phyloP scores from a whole-genome alignment of 805 yeast genomes.

The Candida railenensis region DNA sequence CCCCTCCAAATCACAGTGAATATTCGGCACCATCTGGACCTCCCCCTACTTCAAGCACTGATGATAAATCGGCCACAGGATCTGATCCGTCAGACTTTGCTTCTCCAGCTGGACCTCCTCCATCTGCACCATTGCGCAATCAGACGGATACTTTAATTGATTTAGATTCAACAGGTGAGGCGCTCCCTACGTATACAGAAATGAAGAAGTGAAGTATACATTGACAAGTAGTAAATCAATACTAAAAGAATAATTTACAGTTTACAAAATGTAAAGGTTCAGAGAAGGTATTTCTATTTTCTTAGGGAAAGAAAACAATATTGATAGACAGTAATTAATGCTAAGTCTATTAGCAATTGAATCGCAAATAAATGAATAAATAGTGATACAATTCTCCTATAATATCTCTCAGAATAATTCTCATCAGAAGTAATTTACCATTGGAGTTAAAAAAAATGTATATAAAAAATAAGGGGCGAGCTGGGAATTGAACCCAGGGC shows the following conservation, averaged over 20 bases:
- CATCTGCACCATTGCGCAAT: background rate
- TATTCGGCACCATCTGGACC: constrained; percentile 4
- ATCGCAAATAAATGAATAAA: too few relatives aligned
- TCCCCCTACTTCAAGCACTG: constrained; percentile 2
- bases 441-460: background rate
- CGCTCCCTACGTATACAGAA: constrained; percentile 1
- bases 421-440: too few relatives aligned
- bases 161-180: background rate
- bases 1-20: background rate
- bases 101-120: constrained; percentile 1
- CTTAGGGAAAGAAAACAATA: too few relatives aligned
- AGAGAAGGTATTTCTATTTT: too few relatives aligned
- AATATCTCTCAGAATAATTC: too few relatives aligned
- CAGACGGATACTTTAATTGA: background rate
- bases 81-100: background rate
- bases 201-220: background rate
- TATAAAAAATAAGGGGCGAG: constrained; percentile 21
- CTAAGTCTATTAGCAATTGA: too few relatives aligned
- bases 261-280: too few relatives aligned
- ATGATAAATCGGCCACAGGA: background rate
- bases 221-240: too few relatives aligned
- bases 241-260: too few relatives aligned
- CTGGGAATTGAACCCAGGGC: constrained; percentile 56
- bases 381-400: too few relatives aligned
- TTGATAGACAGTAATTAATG: too few relatives aligned